Percentiles rank a stretch among this genome's conserved stretches.
Evolutionary conservation across 495 filamentous ascomycete species (phyloP).

Genomic region (Ascobolus immersus): DNA sequence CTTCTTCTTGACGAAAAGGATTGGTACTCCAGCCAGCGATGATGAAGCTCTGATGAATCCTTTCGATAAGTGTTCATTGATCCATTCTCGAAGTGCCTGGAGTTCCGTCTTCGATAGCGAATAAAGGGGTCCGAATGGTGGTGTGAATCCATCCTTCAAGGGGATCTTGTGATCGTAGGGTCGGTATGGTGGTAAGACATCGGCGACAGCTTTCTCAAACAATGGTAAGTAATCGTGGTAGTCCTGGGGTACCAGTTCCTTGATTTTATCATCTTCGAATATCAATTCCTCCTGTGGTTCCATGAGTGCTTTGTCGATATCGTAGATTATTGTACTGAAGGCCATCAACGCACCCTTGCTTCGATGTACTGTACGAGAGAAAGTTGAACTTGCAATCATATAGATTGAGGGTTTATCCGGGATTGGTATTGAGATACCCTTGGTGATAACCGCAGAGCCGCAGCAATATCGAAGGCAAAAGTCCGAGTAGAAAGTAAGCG

Average conservation of each 20-base stretch:
- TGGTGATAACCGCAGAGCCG: too few relatives aligned
- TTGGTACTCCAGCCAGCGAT: not conserved
- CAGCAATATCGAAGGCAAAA: too few relatives aligned
- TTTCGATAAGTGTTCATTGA: constrained; percentile 1
- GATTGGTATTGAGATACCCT: too few relatives aligned
- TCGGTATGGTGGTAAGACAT: not conserved
- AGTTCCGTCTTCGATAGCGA: not conserved
- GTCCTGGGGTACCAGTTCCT: not conserved
- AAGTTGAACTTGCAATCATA: too few relatives aligned
- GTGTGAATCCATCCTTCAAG: not conserved
- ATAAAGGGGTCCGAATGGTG: constrained; percentile 2
- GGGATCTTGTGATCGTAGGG: constrained; percentile 2
- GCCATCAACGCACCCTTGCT: not conserved
- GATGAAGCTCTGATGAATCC: not conserved
- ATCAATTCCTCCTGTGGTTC: not conserved
- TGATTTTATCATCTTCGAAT: not conserved
- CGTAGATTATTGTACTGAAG: not conserved
- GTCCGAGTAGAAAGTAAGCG: not conserved
- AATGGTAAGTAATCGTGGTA: constrained; percentile 2
- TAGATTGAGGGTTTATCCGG: too few relatives aligned
- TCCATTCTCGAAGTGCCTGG: constrained; percentile 3
- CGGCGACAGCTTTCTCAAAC: not conserved
- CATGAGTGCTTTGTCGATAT: not conserved
- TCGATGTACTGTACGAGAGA: too few relatives aligned
- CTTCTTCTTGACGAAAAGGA: constrained; percentile 2